Base-by-base conservation (phyloP, 2,329 filamentous ascomycete genomes). In the Epichloe sylvatica region DNA sequence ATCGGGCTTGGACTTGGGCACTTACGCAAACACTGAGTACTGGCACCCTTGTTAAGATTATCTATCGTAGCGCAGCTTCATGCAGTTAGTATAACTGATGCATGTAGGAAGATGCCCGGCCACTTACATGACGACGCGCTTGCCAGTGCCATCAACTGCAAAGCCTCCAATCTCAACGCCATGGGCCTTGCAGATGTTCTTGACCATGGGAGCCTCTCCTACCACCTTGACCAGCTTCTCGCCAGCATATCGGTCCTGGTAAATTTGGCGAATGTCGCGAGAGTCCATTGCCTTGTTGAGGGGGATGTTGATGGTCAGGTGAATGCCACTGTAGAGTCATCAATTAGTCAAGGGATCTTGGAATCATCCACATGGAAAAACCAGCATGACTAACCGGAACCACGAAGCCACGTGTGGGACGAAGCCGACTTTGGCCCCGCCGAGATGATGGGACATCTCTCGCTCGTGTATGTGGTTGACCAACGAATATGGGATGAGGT, bases 381-480 rank as follows among this genome's bases (percentile, higher is more conserved):
- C 21, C 5, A 35, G n/a, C 23, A 25, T 5, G 3, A 35, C 47
- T 43, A 11, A 37, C 42, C 36, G 42, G 78, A 97, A 97, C 91
- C 89, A 97, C 13, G 84, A 81, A n/a, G 89, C 87, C 19, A 95
- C 90, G 66, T 97, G 92, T 6, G 92, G 92, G 51, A 92, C 84
- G 64, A 98, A 98, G 5, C 83, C 85, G 11, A 94, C 81, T 4
- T 35, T 46, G 17, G 78, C 70, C 13, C 72, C 75, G 45, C 83
- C 85, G 11, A 97, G 77, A 63, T 94, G 89, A 47, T 71, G 64
- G 62, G 83, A 84, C 55, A 97, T 92, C 66, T 97, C 92, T 44
- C 79, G 80, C 74, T 98, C 92, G 70, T 97, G 92, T 54, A 97
- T 86, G 70, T 97, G 92, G 57, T 89, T 90, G 35, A 88, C 94